Percentiles rank a stretch among this genome's conserved stretches.
phyloP scores from a whole-genome alignment of 257 asterid genomes.

The Ophiorrhiza pumila region DNA sequence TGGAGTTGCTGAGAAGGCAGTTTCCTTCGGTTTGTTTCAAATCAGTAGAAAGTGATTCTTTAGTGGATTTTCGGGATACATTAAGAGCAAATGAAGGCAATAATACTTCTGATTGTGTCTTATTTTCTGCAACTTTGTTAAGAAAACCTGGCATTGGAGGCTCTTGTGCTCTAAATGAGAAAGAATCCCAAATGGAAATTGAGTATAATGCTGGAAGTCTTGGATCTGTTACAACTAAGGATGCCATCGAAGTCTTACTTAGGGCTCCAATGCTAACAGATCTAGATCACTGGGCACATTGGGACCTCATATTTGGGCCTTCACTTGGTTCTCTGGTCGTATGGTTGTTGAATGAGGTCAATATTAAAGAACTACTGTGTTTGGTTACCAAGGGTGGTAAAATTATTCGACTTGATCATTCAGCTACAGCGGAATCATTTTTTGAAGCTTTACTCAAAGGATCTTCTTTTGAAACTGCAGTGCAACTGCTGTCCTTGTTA shows the following conservation, averaged over 20 bases:
- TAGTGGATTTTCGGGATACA: conserved; percentile 29
- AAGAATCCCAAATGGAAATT: conserved; percentile 23
- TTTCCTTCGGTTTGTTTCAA: conserved; percentile 76
- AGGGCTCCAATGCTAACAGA: conserved; percentile 89
- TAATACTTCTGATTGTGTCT: conserved; percentile 38
- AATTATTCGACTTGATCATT: conserved; percentile 76
- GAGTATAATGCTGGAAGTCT: conserved; percentile 34
- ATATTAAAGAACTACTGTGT: conserved; percentile 62
- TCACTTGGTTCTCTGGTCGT: conserved; percentile 81
- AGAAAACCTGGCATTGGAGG: conserved; percentile 29
- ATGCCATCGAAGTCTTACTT: conserved; percentile 62
- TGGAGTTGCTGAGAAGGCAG: conserved; percentile 64
- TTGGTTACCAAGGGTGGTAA: conserved; percentile 75
- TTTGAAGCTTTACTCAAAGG: conserved; percentile 53
- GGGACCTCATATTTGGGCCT: conserved; percentile 83
- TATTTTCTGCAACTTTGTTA: conserved; percentile 75
- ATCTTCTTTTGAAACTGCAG: conserved; percentile 75
- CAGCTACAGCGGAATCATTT: conserved; percentile 70
- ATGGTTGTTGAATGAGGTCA: conserved; percentile 84
- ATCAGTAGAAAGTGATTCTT: conserved; percentile 35
- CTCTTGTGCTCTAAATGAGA: conserved; percentile 32
- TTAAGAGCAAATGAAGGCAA: conserved; percentile 36
- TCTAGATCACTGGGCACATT: conserved; percentile 77
- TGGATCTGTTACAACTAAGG: conserved; percentile 52
- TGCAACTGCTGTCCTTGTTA: conserved; percentile 65